A percentile compares a stretch with the other conserved stretches of the same genome.
Conservation (phyloP, 2,329 filamentous ascomycete species). For the Dactylellina parvicollis region DNA sequence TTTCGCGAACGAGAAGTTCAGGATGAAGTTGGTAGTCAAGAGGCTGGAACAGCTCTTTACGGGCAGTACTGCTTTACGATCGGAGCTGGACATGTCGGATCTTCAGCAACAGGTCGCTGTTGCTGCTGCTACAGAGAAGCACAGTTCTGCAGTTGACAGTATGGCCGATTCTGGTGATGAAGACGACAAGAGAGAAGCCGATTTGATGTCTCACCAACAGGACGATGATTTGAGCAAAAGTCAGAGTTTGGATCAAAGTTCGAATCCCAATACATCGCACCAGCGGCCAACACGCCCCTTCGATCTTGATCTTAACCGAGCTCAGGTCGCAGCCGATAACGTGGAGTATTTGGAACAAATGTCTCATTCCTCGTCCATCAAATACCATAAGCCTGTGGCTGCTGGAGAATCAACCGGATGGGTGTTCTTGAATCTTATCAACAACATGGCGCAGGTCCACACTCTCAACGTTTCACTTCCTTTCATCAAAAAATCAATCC, state of each 20-base stretch:
- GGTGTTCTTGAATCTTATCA: slow-evolving; percentile 83
- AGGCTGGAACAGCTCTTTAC: slow-evolving; percentile 84
- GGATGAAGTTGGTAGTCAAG: slow-evolving; percentile 79
- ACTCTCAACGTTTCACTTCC: slow-evolving; percentile 83
- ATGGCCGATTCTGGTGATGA: slow-evolving; percentile 54
- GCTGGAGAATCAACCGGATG: slow-evolving; percentile 75
- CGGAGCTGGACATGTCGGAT: slow-evolving; percentile 60
- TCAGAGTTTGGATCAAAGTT: slow-evolving; percentile 35
- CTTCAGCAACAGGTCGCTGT: slow-evolving; percentile 62
- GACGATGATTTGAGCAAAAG: slow-evolving; percentile 54
- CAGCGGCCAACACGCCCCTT: slow-evolving; percentile 80
- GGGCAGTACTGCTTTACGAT: slow-evolving; percentile 68
- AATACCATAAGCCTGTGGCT: slow-evolving; percentile 67
- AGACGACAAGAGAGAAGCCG: slow-evolving; percentile 62
- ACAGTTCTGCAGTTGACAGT: slow-evolving; percentile 55
- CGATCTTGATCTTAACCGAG: slow-evolving; percentile 81
- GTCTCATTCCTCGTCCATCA: slow-evolving; percentile 71
- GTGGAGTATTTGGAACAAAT: slow-evolving; percentile 81
- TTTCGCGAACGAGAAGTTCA: slow-evolving; percentile 70
- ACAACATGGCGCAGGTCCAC: slow-evolving; percentile 83
- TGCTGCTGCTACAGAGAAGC: slow-evolving; percentile 64
- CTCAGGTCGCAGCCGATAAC: slow-evolving; percentile 78
- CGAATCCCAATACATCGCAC: slow-evolving; percentile 62
- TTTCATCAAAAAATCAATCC: slow-evolving; percentile 78
- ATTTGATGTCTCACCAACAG: slow-evolving; percentile 60